Percentiles rank a stretch among this genome's conserved stretches.
Evolutionary conservation across 2,329 filamentous ascomycete species (phyloP).

Genomic region (Zasmidium angulare): DNA sequence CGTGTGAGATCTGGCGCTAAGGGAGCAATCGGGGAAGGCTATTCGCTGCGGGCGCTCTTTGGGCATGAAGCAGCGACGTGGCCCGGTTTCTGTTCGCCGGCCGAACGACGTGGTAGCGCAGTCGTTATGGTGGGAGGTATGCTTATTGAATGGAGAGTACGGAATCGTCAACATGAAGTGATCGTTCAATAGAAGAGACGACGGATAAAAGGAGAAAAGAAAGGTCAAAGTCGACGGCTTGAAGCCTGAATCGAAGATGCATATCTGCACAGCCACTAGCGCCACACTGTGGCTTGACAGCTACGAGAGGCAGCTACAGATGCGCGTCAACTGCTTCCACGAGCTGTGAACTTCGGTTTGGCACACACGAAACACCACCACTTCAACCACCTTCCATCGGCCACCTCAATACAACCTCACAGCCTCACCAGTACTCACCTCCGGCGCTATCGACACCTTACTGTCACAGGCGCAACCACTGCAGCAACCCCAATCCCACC

Average conservation of each 20-base stretch:
- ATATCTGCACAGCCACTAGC: background rate
- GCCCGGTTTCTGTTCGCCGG: background rate
- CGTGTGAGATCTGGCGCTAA: slow-evolving; percentile 5
- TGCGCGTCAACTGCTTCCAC: slow-evolving; percentile 4
- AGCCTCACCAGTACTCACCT: background rate
- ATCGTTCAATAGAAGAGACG: background rate
- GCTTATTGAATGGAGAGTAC: background rate
- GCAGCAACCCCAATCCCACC: slow-evolving; percentile 2
- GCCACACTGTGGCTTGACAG: background rate
- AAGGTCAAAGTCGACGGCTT: background rate
- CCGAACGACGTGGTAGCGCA: background rate
- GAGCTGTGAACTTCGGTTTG: background rate
- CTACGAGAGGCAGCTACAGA: slow-evolving; percentile 5
- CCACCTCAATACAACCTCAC: background rate
- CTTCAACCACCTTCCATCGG: background rate
- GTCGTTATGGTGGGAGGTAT: background rate
- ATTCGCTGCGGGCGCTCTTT: background rate
- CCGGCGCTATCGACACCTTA: background rate
- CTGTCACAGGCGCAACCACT: background rate
- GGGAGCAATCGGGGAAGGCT: background rate
- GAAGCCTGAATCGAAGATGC: slow-evolving; percentile 1
- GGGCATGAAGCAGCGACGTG: background rate
- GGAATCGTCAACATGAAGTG: background rate
- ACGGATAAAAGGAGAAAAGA: background rate
- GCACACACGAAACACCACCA: background rate